Percentiles rank a stretch among this genome's conserved stretches.
These are phyloP conservation scores for Macrophomina pseudophaseolina DNA, from an alignment of 2,329 filamentous ascomycete genomes.

Conservation along the genomic window DNA sequence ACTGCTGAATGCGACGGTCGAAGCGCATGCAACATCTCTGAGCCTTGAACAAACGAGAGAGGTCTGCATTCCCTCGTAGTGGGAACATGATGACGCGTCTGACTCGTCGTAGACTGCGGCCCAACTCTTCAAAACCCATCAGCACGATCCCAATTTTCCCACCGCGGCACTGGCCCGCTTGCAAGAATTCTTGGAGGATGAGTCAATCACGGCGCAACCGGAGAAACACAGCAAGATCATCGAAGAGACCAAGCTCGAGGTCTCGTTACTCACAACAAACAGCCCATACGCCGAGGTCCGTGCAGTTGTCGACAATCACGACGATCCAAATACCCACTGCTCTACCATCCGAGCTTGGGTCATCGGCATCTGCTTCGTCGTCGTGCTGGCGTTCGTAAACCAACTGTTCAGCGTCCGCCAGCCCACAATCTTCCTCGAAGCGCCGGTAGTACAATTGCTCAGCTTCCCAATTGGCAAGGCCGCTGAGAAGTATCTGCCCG, in stretches of 20 bases:
- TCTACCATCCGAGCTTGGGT: slow-evolving; percentile 53
- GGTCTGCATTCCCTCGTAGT: not conserved
- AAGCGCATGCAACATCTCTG: not conserved
- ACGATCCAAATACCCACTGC: slow-evolving; percentile 33
- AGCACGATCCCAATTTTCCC: slow-evolving; percentile 57
- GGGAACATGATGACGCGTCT: not conserved
- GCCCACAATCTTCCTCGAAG: slow-evolving; percentile 65
- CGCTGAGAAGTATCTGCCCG: slow-evolving; percentile 24
- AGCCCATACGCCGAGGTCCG: slow-evolving; percentile 30
- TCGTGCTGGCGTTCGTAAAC: slow-evolving; percentile 56
- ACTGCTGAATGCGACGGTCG: slow-evolving; percentile 3
- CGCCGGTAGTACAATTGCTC: slow-evolving; percentile 67
- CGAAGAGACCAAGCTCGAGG: slow-evolving; percentile 61
- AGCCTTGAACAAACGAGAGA: not conserved
- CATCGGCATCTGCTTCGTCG: slow-evolving; percentile 52
- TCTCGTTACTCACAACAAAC: slow-evolving; percentile 55
- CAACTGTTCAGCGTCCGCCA: slow-evolving; percentile 67
- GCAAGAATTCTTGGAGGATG: slow-evolving; percentile 50
- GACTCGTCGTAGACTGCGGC: not conserved
- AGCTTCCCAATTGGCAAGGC: slow-evolving; percentile 59
- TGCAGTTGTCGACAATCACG: slow-evolving; percentile 28
- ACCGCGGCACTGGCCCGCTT: slow-evolving; percentile 48
- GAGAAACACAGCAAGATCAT: slow-evolving; percentile 57
- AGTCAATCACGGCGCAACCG: slow-evolving; percentile 51
- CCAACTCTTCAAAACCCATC: slow-evolving; percentile 50